phyloP scores from a whole-genome alignment of 495 filamentous ascomycete species.

The Neurospora intermedia region DNA sequence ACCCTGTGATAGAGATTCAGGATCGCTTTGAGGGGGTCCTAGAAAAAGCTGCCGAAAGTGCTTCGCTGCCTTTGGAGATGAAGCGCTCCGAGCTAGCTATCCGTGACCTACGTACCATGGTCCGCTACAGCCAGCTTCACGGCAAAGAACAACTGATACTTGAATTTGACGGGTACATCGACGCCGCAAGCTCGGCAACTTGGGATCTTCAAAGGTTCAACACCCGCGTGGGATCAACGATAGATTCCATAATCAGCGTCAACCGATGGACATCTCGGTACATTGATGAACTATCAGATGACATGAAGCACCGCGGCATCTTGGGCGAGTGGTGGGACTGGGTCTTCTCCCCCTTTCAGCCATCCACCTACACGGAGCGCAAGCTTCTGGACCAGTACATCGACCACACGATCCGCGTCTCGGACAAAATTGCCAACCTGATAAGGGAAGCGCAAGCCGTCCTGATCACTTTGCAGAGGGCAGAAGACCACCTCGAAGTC shows the following conservation, averaged over 20 bases:
- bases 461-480: conserved; percentile 42
- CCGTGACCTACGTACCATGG: conserved; percentile 59
- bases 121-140: conserved; percentile 35
- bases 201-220: conserved; percentile 56
- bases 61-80: conserved; percentile 55
- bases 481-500: conserved; percentile 51
- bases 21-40: conserved; percentile 54
- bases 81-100: conserved; percentile 61
- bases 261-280: conserved; percentile 53
- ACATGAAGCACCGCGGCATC: conserved; percentile 31
- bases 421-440: conserved; percentile 51
- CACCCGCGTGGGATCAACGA: conserved; percentile 52
- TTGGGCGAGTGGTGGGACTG: conserved; percentile 24
- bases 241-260: conserved; percentile 56
- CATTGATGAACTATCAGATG: conserved; percentile 46
- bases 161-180: conserved; percentile 58
- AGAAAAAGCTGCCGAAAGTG: conserved; percentile 45
- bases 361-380: conserved; percentile 39
- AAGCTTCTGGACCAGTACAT: conserved; percentile 51
- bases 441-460: conserved; percentile 57
- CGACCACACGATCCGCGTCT: conserved; percentile 50
- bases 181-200: conserved; percentile 43
- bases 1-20: conserved; percentile 56
- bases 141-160: conserved; percentile 50
- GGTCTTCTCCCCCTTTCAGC: conserved; percentile 47